A percentile compares a stretch with the other conserved stretches of the same genome.
Evolutionary conservation across 371 early-diverging fungal genomes (phyloP).

Genomic region (Haplosporangium sp.): DNA sequence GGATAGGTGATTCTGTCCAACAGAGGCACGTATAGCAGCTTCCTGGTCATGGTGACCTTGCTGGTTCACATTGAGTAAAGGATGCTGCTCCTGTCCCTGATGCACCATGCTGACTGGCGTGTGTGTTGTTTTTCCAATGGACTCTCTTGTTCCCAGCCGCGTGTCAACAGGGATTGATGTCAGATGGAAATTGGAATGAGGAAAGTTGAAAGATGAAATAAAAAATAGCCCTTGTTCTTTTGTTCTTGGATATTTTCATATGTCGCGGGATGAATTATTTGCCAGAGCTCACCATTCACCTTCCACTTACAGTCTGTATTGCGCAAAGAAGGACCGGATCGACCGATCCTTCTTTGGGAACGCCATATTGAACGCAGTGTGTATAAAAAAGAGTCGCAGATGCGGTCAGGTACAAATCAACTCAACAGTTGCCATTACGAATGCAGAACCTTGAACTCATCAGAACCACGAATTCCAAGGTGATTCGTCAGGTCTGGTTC

Average conservation of each 20-base stretch:
- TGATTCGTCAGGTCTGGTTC: conserved; percentile 23
- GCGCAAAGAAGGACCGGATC: too few species aligned
- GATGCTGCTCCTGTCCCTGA: conserved; percentile 24
- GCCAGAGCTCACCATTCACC: neutral
- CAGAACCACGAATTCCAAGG: conserved; percentile 8
- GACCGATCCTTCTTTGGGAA: too few species aligned
- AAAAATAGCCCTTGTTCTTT: neutral
- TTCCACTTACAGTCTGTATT: too few species aligned
- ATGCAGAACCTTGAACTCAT: conserved; percentile 11
- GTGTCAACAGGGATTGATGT: too few species aligned
- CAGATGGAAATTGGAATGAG: neutral
- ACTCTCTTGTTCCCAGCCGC: too few species aligned
- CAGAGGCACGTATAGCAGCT: conserved; percentile 8
- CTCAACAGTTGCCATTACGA: too few species aligned
- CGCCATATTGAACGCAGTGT: too few species aligned
- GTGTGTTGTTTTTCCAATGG: conserved; percentile 2
- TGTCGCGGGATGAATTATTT: conserved; percentile 5
- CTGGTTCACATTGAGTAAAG: conserved; percentile 20
- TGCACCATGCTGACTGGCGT: conserved; percentile 17
- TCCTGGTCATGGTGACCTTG: conserved; percentile 2
- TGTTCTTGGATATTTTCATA: neutral
- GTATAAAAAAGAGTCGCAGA: too few species aligned
- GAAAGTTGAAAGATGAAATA: neutral
- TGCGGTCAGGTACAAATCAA: too few species aligned
- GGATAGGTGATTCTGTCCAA: conserved; percentile 20